A percentile compares a stretch with the other conserved stretches of the same genome.
Conservation (phyloP, 306 rosid genomes). For the Vachellia collinsii region DNA sequence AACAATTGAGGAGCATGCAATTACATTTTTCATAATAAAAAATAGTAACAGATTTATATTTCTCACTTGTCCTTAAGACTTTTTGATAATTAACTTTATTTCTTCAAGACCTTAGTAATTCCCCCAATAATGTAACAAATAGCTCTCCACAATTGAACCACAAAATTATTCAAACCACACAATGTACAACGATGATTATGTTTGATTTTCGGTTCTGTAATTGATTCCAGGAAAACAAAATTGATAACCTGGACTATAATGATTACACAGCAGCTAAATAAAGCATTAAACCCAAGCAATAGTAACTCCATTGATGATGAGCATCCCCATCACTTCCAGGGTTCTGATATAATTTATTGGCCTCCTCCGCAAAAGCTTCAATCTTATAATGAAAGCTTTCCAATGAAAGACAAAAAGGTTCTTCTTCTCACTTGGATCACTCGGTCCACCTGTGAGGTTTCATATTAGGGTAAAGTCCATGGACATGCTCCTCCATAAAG, state of each 20-base stretch:
- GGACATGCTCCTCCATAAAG: conserved; percentile 85
- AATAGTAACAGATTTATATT: too few species aligned
- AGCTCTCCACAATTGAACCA: neutral
- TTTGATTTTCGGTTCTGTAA: neutral
- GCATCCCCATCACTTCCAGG: conserved; percentile 7
- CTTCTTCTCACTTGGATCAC: conserved; percentile 30
- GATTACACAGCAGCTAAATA: neutral
- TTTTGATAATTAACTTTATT: too few species aligned
- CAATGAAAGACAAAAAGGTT: neutral
- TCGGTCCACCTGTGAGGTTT: conserved; percentile 46
- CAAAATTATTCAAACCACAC: neutral
- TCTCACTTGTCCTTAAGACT: too few species aligned
- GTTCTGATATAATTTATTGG: conserved; percentile 11
- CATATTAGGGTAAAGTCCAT: conserved; percentile 71
- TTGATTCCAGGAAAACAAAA: neutral
- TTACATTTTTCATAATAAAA: too few species aligned
- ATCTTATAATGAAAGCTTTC: conserved; percentile 5
- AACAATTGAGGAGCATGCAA: too few species aligned
- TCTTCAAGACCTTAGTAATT: too few species aligned
- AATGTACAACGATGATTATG: neutral
- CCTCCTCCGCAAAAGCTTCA: neutral
- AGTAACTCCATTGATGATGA: conserved; percentile 20
- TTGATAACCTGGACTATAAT: neutral
- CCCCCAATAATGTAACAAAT: neutral
- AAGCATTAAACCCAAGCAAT: conserved; percentile 32